Base-by-base conservation (phyloP, 495 filamentous ascomycete species). In the Aspergillus sclerotioniger region DNA sequence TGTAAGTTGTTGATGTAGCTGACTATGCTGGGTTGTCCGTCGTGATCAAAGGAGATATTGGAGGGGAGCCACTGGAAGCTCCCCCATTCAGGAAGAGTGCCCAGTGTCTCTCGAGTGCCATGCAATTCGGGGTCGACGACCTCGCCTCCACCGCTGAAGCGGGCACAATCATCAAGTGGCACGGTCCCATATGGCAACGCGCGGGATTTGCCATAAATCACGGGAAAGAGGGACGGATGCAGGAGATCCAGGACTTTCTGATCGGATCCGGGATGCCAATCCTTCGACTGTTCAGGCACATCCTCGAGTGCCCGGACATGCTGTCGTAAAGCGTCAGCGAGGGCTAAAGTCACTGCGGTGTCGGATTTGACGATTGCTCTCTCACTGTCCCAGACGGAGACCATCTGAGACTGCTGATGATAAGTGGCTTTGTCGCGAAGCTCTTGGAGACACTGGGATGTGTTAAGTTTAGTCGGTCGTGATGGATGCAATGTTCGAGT, bases 1-100 rank as follows among this genome's bases (percentile, higher is more conserved):
- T 87, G 81, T 0, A 87, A 62, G 57, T 87, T 88, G 62, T 88
- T 88, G 68, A 88, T 80, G 58, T 87, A 84, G 21, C 67, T 73
- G 6, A 54, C 67, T 37, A 81, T 75, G 43, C 59, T 46, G 53
- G 63, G 59, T 17, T 55, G 29, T 33, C 56, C 58, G 15, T 72
- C 68, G 3, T 66, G 66, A 0, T 53, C 51, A 43, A 84, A 73
- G 17, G 70, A 49, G 13, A 88, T 75, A 20, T 87, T 73, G 44
- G 74, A 78, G 0, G 86, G 85, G 12, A 87, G 69, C 84, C 82
- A 87, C 59, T 89, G 85, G 51, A 81, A 87, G 1, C 66, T 67
- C 16, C 39, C 15, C 25, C 60, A 51, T 58, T 56, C 53, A 45
- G 17, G 43, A 16, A 6, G 25, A 15, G 0, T 29, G 13, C 20